Percentiles rank a stretch among this genome's conserved stretches.
Conservation (phyloP, 106 monocot genomes). For the Allium sativum region DNA sequence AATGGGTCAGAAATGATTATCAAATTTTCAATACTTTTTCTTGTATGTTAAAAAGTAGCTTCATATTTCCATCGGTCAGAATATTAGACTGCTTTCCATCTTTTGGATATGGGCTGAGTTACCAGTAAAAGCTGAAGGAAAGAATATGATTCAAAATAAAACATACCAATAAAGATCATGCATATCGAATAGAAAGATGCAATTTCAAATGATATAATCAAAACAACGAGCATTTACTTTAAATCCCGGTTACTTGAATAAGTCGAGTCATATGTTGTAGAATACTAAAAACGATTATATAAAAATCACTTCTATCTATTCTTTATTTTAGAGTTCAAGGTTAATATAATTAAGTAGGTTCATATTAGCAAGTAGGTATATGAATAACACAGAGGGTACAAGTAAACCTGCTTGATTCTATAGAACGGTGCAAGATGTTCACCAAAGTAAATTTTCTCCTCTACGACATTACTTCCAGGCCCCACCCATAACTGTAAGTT, state of each 20-base stretch:
- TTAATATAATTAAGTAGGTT: too few relatives aligned
- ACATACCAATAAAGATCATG: neutral
- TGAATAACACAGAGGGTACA: neutral
- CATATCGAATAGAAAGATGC: neutral
- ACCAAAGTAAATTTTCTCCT: slow-evolving; percentile 84
- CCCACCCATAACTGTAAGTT: slow-evolving; percentile 82
- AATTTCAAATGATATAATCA: neutral
- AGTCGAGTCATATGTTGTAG: too few relatives aligned
- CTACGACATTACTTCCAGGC: slow-evolving; percentile 62
- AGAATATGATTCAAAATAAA: neutral
- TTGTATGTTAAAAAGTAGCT: slow-evolving; percentile 80
- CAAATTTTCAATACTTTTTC: slow-evolving; percentile 52
- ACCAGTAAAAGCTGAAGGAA: slow-evolving; percentile 59
- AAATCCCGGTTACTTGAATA: neutral
- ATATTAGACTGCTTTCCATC: slow-evolving; percentile 37
- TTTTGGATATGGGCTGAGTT: slow-evolving; percentile 33
- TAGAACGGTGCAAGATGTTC: slow-evolving; percentile 93
- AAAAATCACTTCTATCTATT: too few relatives aligned
- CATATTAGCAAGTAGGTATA: too few relatives aligned
- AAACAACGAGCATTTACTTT: neutral
- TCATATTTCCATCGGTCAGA: slow-evolving; percentile 64
- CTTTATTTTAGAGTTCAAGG: too few relatives aligned
- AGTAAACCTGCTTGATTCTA: slow-evolving; percentile 83
- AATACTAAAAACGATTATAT: too few relatives aligned
- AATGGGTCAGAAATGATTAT: slow-evolving; percentile 3